Evolutionary conservation across 352 stramenopile genomes (phyloP).

Genomic region (Phytophthora tubulina): DNA sequence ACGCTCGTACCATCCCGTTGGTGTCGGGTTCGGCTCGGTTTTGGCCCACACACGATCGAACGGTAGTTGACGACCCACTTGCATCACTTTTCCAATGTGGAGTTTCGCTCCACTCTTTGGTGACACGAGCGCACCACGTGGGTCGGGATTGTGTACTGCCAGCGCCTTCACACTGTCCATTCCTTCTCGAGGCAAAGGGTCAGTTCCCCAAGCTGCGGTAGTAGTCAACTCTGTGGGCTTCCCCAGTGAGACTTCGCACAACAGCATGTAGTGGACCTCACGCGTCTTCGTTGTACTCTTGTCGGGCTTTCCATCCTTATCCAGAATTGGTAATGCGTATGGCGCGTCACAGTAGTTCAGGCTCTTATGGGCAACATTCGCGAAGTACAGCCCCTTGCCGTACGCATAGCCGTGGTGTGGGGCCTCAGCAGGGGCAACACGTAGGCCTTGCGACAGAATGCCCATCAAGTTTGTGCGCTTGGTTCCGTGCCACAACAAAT

Average conservation of each 20-base stretch:
- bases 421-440: constrained; percentile 88
- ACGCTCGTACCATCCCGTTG: constrained; percentile 49
- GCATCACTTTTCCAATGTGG: constrained; percentile 58
- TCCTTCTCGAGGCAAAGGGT: constrained; percentile 46
- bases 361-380: constrained; percentile 82
- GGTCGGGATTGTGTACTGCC: constrained; percentile 61
- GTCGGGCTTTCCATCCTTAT: constrained; percentile 46
- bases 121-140: constrained; percentile 58
- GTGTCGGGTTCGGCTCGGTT: constrained; percentile 41
- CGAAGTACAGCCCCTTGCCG: constrained; percentile 90
- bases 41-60: constrained; percentile 64
- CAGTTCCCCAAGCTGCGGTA: constrained; percentile 43
- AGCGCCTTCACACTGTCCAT: constrained; percentile 73
- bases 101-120: constrained; percentile 60
- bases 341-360: constrained; percentile 73
- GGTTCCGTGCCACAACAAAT: constrained; percentile 89
- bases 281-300: constrained; percentile 49
- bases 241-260: constrained; percentile 78
- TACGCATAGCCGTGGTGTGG: constrained; percentile 86
- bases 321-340: constrained; percentile 55
- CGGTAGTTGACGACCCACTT: constrained; percentile 55
- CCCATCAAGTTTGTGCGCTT: constrained; percentile 87
- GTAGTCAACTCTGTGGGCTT: constrained; percentile 47
- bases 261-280: constrained; percentile 74
- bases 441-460: constrained; percentile 85